Evolutionary conservation across 306 rosid genomes (phyloP).

Genomic region (Mimosa bimucronata): DNA sequence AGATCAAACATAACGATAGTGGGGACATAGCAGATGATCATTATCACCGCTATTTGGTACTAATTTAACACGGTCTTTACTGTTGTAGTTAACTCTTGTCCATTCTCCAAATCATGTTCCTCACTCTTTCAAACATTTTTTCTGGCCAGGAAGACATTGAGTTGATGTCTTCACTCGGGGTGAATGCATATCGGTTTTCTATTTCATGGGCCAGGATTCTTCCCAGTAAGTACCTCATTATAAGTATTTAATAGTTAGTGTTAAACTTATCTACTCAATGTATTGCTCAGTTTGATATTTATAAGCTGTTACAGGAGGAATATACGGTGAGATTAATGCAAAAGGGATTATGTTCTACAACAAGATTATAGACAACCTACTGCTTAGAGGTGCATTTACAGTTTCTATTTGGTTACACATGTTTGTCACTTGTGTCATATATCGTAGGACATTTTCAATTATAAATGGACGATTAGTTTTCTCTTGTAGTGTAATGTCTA

Average conservation of each 20-base stretch:
- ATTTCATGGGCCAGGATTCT: constrained; percentile 78
- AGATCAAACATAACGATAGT: constrained; percentile 44
- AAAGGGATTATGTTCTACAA: constrained; percentile 60
- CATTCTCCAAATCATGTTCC: neutral
- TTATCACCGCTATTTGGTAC: constrained; percentile 66
- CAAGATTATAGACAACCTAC: constrained; percentile 58
- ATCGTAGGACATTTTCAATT: neutral
- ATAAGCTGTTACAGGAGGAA: constrained; percentile 53
- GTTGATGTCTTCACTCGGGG: constrained; percentile 59
- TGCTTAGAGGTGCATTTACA: constrained; percentile 51
- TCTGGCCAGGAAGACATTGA: constrained; percentile 58
- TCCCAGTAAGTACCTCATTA: constrained; percentile 50
- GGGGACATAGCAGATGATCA: constrained; percentile 76
- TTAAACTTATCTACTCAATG: neutral
- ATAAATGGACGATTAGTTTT: neutral
- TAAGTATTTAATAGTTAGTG: neutral
- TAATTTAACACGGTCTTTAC: neutral
- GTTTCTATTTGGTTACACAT: neutral
- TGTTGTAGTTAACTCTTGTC: neutral
- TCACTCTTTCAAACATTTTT: constrained; percentile 3
- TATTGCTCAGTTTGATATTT: constrained; percentile 18
- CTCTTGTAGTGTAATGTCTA: neutral
- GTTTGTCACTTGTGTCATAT: neutral
- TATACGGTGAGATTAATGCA: constrained; percentile 55
- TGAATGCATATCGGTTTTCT: constrained; percentile 66